Evolutionary conservation across 2,329 filamentous ascomycete species (phyloP).

Genomic region (Ophioceras dolichostomum): DNA sequence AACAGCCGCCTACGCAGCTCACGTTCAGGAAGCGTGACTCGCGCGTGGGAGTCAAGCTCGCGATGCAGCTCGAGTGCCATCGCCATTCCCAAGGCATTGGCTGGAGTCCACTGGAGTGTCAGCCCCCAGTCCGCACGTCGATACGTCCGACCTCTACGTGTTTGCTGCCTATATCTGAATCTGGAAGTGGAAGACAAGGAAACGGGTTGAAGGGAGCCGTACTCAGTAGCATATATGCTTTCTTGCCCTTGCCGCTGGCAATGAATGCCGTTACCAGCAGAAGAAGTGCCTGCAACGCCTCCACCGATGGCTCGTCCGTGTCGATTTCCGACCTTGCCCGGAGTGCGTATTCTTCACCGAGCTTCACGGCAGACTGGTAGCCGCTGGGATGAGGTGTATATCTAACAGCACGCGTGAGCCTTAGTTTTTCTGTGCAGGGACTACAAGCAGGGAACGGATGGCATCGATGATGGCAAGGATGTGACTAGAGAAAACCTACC

Average conservation of each 20-base stretch:
- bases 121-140: too few species aligned
- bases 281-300: slow-evolving; percentile 63
- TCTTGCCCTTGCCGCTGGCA: slow-evolving; percentile 68
- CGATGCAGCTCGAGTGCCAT: slow-evolving; percentile 71
- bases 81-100: slow-evolving; percentile 69
- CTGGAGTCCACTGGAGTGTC: too few species aligned
- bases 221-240: slow-evolving; percentile 78
- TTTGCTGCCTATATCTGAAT: too few species aligned
- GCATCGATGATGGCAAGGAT: background rate
- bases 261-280: slow-evolving; percentile 66
- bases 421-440: slow-evolving; percentile 9
- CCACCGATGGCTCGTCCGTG: slow-evolving; percentile 69
- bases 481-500: slow-evolving; percentile 28
- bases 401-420: slow-evolving; percentile 36
- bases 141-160: too few species aligned
- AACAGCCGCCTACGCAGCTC: slow-evolving; percentile 72
- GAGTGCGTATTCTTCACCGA: slow-evolving; percentile 62
- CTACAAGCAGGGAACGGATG: background rate
- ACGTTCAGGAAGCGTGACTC: slow-evolving; percentile 54
- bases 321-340: slow-evolving; percentile 60
- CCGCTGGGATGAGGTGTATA: slow-evolving; percentile 57
- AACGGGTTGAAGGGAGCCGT: too few species aligned
- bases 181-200: too few species aligned
- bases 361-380: slow-evolving; percentile 52
- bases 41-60: slow-evolving; percentile 52